phyloP scores from a whole-genome alignment of 805 yeast genomes.

The Metschnikowia arizonensis region DNA sequence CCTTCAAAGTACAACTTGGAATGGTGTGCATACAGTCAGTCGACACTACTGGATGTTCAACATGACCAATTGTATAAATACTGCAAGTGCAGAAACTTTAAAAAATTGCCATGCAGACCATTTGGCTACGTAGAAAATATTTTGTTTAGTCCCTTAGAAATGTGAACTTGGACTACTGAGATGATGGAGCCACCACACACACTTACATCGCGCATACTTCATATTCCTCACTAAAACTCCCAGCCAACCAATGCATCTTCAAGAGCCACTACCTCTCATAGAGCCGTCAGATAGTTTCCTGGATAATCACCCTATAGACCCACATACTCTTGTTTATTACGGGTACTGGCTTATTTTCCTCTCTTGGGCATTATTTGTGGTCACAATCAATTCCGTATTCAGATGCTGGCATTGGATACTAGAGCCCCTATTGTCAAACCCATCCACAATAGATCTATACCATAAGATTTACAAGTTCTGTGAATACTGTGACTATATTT shows the following conservation, averaged over 20 bases:
- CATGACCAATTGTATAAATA: neutral
- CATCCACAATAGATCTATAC: constrained; percentile 15
- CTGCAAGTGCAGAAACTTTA: neutral
- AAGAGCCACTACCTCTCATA: constrained; percentile 18
- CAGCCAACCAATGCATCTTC: constrained; percentile 6
- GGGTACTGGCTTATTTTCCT: constrained; percentile 29
- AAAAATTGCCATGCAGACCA: neutral
- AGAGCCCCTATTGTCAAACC: constrained; percentile 21
- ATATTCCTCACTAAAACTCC: neutral
- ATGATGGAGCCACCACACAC: neutral
- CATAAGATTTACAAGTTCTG: constrained; percentile 13
- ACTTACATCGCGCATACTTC: neutral
- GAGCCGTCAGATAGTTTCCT: constrained; percentile 8
- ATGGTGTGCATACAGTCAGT: neutral
- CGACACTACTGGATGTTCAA: too few species aligned
- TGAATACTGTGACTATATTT: constrained; percentile 26
- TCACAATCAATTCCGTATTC: constrained; percentile 35
- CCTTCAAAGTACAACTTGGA: neutral
- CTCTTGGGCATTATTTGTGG: constrained; percentile 31
- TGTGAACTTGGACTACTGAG: neutral
- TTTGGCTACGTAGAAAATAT: neutral
- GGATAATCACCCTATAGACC: constrained; percentile 2
- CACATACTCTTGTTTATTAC: constrained; percentile 15
- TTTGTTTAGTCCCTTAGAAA: neutral
- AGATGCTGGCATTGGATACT: constrained; percentile 33